phyloP scores from a whole-genome alignment of 2,329 filamentous ascomycete genomes.

The Stachybotrys chartarum region DNA sequence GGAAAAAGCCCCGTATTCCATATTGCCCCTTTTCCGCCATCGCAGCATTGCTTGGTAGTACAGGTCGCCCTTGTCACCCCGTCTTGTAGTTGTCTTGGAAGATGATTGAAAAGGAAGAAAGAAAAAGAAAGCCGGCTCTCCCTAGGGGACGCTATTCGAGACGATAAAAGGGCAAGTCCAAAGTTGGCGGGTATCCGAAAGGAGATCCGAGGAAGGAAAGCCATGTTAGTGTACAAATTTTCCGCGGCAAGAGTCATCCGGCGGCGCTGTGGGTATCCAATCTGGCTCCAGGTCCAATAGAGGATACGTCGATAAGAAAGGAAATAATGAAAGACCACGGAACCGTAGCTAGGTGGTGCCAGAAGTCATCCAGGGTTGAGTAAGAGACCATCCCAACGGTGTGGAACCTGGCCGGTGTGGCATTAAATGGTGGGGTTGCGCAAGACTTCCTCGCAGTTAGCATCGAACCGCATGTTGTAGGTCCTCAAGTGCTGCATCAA shows the following conservation, averaged over 20 bases:
- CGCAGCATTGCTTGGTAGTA: slow-evolving; percentile 24
- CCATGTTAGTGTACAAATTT: slow-evolving; percentile 20
- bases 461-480: slow-evolving; percentile 92
- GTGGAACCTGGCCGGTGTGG: neutral
- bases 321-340: slow-evolving; percentile 8
- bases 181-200: slow-evolving; percentile 11
- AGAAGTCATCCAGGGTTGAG: neutral
- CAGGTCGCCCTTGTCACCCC: slow-evolving; percentile 20
- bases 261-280: neutral
- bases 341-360: neutral
- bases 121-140: slow-evolving; percentile 15
- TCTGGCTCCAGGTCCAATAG: slow-evolving; percentile 9
- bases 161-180: slow-evolving; percentile 14
- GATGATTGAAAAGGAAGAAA: neutral
- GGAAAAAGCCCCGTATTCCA: slow-evolving; percentile 22
- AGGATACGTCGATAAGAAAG: neutral
- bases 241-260: slow-evolving; percentile 3
- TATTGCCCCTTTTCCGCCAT: slow-evolving; percentile 14
- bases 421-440: slow-evolving; percentile 47
- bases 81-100: slow-evolving; percentile 7
- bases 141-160: slow-evolving; percentile 12
- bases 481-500: slow-evolving; percentile 83
- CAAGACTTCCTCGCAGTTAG: slow-evolving; percentile 90
- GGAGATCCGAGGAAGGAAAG: slow-evolving; percentile 13
- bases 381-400: too few relatives aligned